Conservation (phyloP, 805 yeast genomes). For the Candida sonorensis region DNA sequence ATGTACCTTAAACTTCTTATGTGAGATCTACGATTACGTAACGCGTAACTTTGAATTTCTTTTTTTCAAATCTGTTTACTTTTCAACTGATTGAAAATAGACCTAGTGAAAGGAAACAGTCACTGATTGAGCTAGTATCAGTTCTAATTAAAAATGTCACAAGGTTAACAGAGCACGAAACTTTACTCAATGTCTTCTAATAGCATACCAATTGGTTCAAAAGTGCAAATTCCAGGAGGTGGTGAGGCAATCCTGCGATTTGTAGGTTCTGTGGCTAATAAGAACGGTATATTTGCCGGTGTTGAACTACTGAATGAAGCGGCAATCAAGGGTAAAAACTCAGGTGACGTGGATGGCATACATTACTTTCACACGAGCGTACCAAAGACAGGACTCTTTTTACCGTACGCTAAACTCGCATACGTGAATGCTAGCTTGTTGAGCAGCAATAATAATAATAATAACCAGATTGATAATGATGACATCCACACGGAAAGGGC, state of each 20-base stretch:
- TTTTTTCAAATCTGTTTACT: no score
- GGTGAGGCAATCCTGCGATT: slow-evolving; percentile 63
- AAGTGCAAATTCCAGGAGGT: slow-evolving; percentile 50
- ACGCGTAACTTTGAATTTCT: no score
- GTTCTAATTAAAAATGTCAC: no score
- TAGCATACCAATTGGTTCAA: slow-evolving; percentile 9
- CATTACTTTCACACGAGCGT: slow-evolving; percentile 58
- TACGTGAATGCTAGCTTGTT: no score
- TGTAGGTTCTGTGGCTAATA: slow-evolving; percentile 67
- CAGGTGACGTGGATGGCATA: slow-evolving; percentile 72
- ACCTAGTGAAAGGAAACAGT: no score
- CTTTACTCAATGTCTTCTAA: not conserved
- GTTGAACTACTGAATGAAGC: slow-evolving; percentile 71
- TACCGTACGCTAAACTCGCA: slow-evolving; percentile 43
- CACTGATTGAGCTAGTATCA: no score
- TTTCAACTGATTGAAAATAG: no score
- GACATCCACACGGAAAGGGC: no score
- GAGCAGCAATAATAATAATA: not conserved
- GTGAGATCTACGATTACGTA: no score
- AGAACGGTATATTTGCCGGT: slow-evolving; percentile 78
- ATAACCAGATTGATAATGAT: no score
- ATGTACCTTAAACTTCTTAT: no score
- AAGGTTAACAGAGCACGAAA: no score
- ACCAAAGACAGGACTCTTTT: slow-evolving; percentile 70
- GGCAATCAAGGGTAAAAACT: slow-evolving; percentile 66